Percentiles rank a stretch among this genome's conserved stretches.
Conservation (phyloP, 2,329 filamentous ascomycete genomes). For the Ophiostoma sp. region DNA sequence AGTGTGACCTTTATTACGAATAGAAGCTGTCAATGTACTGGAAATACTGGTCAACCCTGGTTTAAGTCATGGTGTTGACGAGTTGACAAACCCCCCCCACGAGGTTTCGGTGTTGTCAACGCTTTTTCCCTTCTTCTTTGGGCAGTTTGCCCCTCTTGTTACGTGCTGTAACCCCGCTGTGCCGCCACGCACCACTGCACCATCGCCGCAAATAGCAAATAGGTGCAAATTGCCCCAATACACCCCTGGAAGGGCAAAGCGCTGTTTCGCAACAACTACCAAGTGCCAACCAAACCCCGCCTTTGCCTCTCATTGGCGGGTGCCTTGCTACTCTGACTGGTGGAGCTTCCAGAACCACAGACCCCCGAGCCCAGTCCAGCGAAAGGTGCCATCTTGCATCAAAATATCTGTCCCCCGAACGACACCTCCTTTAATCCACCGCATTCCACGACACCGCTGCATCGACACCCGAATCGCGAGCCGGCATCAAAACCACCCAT, state of each 20-base stretch:
- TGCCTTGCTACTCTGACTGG: conserved; percentile 11
- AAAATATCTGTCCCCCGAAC: conserved; percentile 26
- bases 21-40: background rate
- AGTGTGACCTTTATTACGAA: background rate
- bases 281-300: background rate
- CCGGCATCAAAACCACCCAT: background rate
- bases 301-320: conserved; percentile 12
- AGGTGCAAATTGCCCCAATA: background rate
- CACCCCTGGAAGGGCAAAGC: background rate
- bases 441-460: background rate
- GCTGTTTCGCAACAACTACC: background rate
- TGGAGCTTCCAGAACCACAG: conserved; percentile 11
- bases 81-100: background rate
- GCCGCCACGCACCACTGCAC: background rate
- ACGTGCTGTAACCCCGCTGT: conserved; percentile 17
- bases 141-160: conserved; percentile 22
- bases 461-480: conserved; percentile 4
- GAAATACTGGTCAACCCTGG: background rate
- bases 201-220: background rate
- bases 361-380: background rate
- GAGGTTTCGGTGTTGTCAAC: background rate
- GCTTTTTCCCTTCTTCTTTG: background rate
- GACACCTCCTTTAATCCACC: conserved; percentile 21
- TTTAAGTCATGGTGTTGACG: background rate
- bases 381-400: conserved; percentile 14